Evolutionary conservation across 768 basidiomycete species (phyloP).

Genomic region (Rubroboletus pulcherrimus): DNA sequence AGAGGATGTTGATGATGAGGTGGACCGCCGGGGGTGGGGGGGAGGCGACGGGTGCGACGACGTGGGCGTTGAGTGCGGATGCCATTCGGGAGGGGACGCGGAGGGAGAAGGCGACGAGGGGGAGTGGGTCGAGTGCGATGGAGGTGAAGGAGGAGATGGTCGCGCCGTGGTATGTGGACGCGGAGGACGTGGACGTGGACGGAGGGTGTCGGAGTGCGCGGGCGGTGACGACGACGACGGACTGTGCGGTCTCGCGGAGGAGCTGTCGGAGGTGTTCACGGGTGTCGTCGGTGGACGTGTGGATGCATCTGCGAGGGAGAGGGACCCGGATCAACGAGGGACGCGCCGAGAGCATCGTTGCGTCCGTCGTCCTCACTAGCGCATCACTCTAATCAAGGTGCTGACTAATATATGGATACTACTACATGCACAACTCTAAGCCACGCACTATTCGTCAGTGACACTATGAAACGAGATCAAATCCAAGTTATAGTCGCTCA

Average conservation of each 20-base stretch:
- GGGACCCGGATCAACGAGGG: neutral
- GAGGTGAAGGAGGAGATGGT: conserved; percentile 93
- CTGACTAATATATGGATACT: neutral
- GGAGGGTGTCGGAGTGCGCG: neutral
- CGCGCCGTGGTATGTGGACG: conserved; percentile 68
- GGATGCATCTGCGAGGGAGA: conserved; percentile 1
- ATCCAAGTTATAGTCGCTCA: neutral
- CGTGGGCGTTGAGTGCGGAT: conserved; percentile 41
- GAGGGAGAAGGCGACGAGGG: conserved; percentile 85
- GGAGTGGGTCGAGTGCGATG: conserved; percentile 83
- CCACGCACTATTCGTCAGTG: neutral
- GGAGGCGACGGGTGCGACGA: neutral
- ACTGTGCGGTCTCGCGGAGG: conserved; percentile 75
- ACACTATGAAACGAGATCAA: neutral
- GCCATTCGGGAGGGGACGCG: conserved; percentile 90
- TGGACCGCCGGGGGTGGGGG: conserved; percentile 31
- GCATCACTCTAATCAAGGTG: neutral
- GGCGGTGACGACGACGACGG: conserved; percentile 83
- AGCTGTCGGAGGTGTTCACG: conserved; percentile 45
- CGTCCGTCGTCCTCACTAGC: neutral
- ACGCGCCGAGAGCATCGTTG: neutral
- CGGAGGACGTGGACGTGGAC: neutral
- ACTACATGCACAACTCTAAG: neutral
- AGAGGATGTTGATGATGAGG: conserved; percentile 80
- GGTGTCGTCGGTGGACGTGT: conserved; percentile 9